Base-by-base conservation (phyloP, 192 early-diverging fungal species). In the Phycomyces nitens region DNA sequence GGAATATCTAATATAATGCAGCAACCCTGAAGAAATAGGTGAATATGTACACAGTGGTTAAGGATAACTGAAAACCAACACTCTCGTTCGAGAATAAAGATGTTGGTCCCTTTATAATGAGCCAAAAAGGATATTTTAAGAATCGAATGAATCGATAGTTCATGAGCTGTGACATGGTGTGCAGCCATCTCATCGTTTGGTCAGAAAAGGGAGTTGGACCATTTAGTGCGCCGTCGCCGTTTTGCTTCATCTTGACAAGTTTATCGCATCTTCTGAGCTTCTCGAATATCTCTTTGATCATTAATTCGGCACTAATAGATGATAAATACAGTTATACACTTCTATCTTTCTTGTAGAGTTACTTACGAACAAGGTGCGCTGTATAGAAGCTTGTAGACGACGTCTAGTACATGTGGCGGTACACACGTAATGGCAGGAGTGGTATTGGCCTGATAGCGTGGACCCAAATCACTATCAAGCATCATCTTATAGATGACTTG, bases 381-480 rank as follows among this genome's bases (percentile, higher is more conserved):
- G 65, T 87, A 86, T n/a, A 89, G 64, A 29, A 90, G 63, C 60
- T 87, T 88, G 62, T 89, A 92, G 38, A 90, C 82, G n/a, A 87
- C 84, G 60, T 92, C 90, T 11, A 90, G 72, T 1, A 86, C 82
- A 61, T 86, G 80, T 20, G 90, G 90, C 23, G 90, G 88, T 27
- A 87, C 84, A 49, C 89, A 90, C 1, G 73, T 81, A 54, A 85
- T 58, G 58, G 76, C 49, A 26, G 77, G 64, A 14, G 80, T 77
- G 1, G 78, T 69, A 22, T 77, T 76, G 18, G 75, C 79, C 43
- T 84, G 86, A 62, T 84, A 79, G 60, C 80, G 75, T 38, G 86
- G 84, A 26, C 81, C 82, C 29, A 65, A 69, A 53, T 85, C 81
- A 58, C 81, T 82, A 57, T 85, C 86, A 56, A 90, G 73, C 84